Conservation (phyloP, 1,139 yeast genomes). For the Kodamaea fungicola region DNA sequence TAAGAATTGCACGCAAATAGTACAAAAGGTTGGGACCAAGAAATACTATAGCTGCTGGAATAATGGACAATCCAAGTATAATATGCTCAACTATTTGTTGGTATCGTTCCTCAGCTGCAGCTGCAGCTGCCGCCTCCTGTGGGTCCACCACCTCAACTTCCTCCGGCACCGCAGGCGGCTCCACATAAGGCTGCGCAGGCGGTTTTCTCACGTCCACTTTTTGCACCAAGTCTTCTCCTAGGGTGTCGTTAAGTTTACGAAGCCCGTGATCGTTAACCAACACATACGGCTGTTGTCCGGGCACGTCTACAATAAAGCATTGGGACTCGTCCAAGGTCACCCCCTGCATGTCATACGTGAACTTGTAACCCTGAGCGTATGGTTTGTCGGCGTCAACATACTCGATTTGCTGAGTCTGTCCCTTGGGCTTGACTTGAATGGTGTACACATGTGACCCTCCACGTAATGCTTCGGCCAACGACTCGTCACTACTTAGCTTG, state of each 20-base stretch:
- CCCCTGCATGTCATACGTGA: conserved; percentile 12
- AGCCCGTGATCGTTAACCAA: conserved; percentile 35
- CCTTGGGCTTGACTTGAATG: neutral
- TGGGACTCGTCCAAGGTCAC: conserved; percentile 36
- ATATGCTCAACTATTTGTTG: conserved; percentile 2
- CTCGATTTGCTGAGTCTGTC: neutral
- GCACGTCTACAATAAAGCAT: conserved; percentile 40
- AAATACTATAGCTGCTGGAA: conserved; percentile 1
- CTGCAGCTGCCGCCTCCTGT: neutral
- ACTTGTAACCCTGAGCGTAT: conserved; percentile 15
- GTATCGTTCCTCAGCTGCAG: conserved; percentile 1
- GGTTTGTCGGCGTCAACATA: neutral
- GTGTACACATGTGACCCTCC: neutral
- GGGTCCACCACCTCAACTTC: neutral
- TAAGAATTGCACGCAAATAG: neutral
- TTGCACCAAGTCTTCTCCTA: conserved; percentile 9
- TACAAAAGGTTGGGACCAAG: conserved; percentile 1
- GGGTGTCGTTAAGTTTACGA: conserved; percentile 16
- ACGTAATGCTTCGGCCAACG: neutral
- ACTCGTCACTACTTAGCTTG: neutral
- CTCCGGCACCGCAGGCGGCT: neutral
- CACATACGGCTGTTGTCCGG: conserved; percentile 34
- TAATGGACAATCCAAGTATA: neutral
- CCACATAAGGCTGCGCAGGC: neutral
- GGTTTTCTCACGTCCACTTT: conserved; percentile 7